Evolutionary conservation across 345 rosid species (phyloP), one percentile per base, ranked within the genome.

Genomic region (Microthlaspi erraticum): DNA sequence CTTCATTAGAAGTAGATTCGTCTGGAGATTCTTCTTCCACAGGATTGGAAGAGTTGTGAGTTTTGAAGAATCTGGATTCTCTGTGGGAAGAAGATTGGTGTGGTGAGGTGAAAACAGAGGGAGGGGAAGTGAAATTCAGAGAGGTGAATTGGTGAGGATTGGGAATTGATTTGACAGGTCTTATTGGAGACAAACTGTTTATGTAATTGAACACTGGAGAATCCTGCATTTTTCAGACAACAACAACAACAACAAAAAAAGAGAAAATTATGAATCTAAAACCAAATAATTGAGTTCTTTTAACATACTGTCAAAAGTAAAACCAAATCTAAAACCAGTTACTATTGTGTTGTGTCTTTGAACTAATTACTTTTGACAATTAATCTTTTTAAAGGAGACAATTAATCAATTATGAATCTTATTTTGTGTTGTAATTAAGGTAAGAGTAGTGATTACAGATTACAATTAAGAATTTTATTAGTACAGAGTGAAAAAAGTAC

Each of bases 31-130:
- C 68, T 42, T 63, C 69, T 42, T 63, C 69, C 36, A 67, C 75
- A 0, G 76, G 53, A 53, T 72, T 85, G 52, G 67, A 56, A 71
- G 77, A 83, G 66, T 66, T 76, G 72, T 92, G 85, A 77, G 70
- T 77, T 71, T 59, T 39, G 56, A 85, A 78, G 87, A 89, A 89
- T 56, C 97, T 77, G 2, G 95, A 84, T 75, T 91, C 99, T 87
- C 81, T 91, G 81, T 82, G 90, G 79, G 88, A 76, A 81, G 64
- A 68, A 46, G 75, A 81, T 66, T 84, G 65, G 82, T 94, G 97
- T n/a, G 99, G 99, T 4, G 99, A 91, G 50, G 96, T 84, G 86
- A 94, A 94, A 68, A 94, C 83, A 26, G 97, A 81, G 0, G 96
- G 97, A 61, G 86, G 84, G 1, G 96, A 86, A 61, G 87, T 60